These are phyloP conservation scores for Candida tammaniensis DNA, from an alignment of 805 yeast species.

Conservation along the genomic window DNA sequence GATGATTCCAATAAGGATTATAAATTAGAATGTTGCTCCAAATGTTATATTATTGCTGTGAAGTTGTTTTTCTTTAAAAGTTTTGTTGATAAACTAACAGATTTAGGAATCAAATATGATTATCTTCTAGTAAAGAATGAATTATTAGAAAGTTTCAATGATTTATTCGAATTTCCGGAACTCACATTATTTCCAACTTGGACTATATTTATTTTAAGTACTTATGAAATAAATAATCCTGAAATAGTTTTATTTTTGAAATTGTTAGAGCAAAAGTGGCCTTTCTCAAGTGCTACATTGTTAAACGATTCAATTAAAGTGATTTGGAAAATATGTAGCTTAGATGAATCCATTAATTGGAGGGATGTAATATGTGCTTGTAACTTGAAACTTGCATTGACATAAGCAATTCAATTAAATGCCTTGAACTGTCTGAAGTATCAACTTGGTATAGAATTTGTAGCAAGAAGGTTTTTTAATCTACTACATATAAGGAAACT, in stretches of 20 bases:
- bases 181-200: constrained; percentile 24
- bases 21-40: constrained; percentile 16
- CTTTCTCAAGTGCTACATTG: constrained; percentile 19
- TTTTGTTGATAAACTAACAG: constrained; percentile 3
- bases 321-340: constrained; percentile 26
- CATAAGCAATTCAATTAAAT: too few species aligned
- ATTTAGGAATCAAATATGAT: constrained; percentile 1
- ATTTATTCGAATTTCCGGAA: constrained; percentile 1
- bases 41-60: constrained; percentile 16
- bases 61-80: constrained; percentile 13
- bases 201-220: constrained; percentile 23
- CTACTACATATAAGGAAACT: too few species aligned
- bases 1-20: constrained; percentile 10
- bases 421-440: too few species aligned
- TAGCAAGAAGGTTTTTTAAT: too few species aligned
- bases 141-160: not conserved
- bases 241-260: constrained; percentile 19
- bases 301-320: constrained; percentile 20
- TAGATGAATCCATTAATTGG: constrained; percentile 22
- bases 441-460: too few species aligned
- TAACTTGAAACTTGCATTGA: constrained; percentile 21
- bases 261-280: constrained; percentile 21
- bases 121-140: not conserved
- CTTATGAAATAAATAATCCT: constrained; percentile 15
- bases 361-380: constrained; percentile 20